A percentile compares a stretch with the other conserved stretches of the same genome.
phyloP scores from a whole-genome alignment of 192 early-diverging fungal genomes.

The Gryganskiella cystojenkinii region DNA sequence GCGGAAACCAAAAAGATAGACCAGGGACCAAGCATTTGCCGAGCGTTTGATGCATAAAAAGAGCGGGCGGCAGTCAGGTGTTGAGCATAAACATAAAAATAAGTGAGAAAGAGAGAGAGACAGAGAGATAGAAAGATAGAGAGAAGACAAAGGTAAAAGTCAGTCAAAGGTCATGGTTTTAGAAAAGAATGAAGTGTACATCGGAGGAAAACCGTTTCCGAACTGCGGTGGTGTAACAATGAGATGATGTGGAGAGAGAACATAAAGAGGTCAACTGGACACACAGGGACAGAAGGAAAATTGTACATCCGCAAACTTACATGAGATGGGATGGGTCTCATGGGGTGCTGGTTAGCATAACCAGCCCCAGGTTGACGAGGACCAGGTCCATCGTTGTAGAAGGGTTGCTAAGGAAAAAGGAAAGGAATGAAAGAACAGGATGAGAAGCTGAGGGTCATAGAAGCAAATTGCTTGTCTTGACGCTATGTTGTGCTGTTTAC shows the following conservation, averaged over 20 bases:
- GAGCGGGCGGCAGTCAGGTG: too few species aligned
- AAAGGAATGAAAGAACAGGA: background rate
- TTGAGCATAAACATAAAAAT: too few species aligned
- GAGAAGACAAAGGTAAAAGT: too few species aligned
- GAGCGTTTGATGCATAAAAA: too few species aligned
- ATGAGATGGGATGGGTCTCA: background rate
- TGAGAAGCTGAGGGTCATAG: background rate
- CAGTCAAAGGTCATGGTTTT: too few species aligned
- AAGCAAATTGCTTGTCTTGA: background rate
- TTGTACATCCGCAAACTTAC: background rate
- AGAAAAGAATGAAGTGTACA: too few species aligned
- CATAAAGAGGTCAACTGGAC: background rate
- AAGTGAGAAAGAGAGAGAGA: too few species aligned
- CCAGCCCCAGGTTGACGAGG: conserved; percentile 16
- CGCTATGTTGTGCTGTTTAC: conserved; percentile 4
- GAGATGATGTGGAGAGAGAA: background rate
- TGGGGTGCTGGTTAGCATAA: conserved; percentile 16
- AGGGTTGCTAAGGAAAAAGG: background rate
- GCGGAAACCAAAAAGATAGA: background rate
- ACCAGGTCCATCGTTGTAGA: conserved; percentile 8
- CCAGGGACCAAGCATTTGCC: background rate
- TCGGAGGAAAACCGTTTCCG: too few species aligned
- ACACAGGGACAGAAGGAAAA: too few species aligned
- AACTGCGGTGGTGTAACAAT: conserved; percentile 1
- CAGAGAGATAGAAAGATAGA: too few species aligned